A percentile compares a stretch with the other conserved stretches of the same genome.
Evolutionary conservation across 2,329 filamentous ascomycete species (phyloP).

Genomic region (Scytalidium sp.): DNA sequence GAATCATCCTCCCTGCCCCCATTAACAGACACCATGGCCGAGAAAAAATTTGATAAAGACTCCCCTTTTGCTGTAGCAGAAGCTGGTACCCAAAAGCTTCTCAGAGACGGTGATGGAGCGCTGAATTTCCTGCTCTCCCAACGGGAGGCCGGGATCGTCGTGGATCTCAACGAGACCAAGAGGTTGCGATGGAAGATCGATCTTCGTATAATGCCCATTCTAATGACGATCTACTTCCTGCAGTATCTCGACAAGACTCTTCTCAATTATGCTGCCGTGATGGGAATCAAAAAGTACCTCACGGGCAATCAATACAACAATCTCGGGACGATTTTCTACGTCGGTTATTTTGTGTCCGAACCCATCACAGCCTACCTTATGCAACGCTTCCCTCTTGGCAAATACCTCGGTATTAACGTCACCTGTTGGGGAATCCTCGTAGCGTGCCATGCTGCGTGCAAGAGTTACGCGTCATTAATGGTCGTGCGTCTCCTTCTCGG

Average conservation of each 20-base stretch:
- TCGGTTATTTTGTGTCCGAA: slow-evolving; percentile 35
- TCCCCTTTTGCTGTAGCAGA: neutral
- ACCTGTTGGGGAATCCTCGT: slow-evolving; percentile 56
- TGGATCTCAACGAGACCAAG: slow-evolving; percentile 11
- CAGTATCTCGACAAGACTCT: slow-evolving; percentile 5
- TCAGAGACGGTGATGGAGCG: neutral
- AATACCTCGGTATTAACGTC: slow-evolving; percentile 57
- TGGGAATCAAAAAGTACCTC: slow-evolving; percentile 15
- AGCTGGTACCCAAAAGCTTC: neutral
- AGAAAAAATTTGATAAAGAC: neutral
- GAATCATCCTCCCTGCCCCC: neutral
- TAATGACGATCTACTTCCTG: slow-evolving; percentile 30
- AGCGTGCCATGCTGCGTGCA: slow-evolving; percentile 56
- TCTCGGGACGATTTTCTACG: slow-evolving; percentile 39
- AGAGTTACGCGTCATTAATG: slow-evolving; percentile 56
- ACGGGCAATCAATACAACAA: slow-evolving; percentile 35
- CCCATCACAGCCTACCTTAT: slow-evolving; percentile 1
- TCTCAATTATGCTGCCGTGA: slow-evolving; percentile 2
- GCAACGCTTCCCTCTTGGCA: slow-evolving; percentile 55
- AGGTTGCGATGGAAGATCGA: slow-evolving; percentile 39
- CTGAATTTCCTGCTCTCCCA: neutral
- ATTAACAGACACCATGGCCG: neutral
- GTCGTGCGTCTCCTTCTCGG: slow-evolving; percentile 64
- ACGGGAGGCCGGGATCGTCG: neutral
- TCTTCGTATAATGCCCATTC: slow-evolving; percentile 34